Base-by-base conservation (phyloP, 495 filamentous ascomycete genomes). In the Penicillium steckii region DNA sequence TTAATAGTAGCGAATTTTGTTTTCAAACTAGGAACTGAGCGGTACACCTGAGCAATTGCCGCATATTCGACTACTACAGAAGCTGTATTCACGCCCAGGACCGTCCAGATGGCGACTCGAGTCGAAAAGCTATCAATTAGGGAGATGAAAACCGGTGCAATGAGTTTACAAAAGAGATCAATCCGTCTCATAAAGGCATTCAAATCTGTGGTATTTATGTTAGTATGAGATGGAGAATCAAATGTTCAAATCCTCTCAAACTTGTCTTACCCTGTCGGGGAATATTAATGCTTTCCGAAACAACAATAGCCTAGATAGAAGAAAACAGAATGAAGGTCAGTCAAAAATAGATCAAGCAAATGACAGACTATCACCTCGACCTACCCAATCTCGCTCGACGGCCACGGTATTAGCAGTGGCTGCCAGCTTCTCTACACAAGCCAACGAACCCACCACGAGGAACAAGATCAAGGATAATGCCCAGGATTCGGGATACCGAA, bases 141-240 rank as follows among this genome's bases (percentile, higher is more conserved):
- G 4, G 84, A 79, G 19, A 87, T 80, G 18, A 77, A 64, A 0
- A 87, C 61, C 0, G 87, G 87, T 0, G 79, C 85, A 7, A 84
- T 37, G 6, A 90, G 77, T 60, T 90, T 90, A 72, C 87, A 90
- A 33, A 83, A 66, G 10, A 90, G 72, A 58, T 90, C 87, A 46
- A 90, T 88, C 1, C 85, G 76, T 25, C 87, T 74, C 82, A 90
- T 89, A 1, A 74, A 74, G 1, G 85, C 74, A 59, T 88, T 89
- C 6, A 87, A 45, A 10, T 70, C 64, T 67, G 56, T 6, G n/a
- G 8, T 37, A 8, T 1, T 37, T 7, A 37, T 37, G 8, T 7
- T 37, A 8, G 10, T 17, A n/a, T 37, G n/a, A n/a, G n/a, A n/a
- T 37, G 8, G 33, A 15, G 8, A 37, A 18, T n/a, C 33, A 15